Base-by-base conservation (phyloP, 139 green algal genomes). In the Coelastrella sp. region DNA sequence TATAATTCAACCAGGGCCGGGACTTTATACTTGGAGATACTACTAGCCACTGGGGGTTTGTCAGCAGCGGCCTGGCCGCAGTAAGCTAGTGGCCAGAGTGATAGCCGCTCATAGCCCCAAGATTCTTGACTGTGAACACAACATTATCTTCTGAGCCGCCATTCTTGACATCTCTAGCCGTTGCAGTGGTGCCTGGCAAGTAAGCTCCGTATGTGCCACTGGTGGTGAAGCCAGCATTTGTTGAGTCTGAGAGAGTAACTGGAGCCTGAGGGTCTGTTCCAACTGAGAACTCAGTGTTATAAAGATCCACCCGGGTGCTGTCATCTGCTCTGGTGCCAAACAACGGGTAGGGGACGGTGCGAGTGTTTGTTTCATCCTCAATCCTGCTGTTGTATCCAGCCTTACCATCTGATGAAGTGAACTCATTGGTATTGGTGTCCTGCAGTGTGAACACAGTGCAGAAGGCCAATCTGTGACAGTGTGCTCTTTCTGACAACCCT, bases 111-210 rank as follows among this genome's bases (percentile, higher is more conserved):
- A 86, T 7, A 35, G 59, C 20, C 0, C 7, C 8, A 4, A 73
- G 58, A 11, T 86, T 86, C 14, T 17, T 8, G 10, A 86, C n/a
- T 17, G 79, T 61, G 6, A 86, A 58, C 59, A 74, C 81, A 8
- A 86, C 59, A 10, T 86, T 73, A 59, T 86, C 59, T 17, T 86
- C 81, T 24, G 22, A 60, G 7, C 81, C 81, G 12, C 78, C 81
- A 8, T 59, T 17, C 11, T 59, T n/a, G 0, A 74, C 59, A 6
- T 86, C 81, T 25, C 81, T 86, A 20, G 59, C 12, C 0, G 59
- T 86, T 10, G 81, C 81, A 17, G 58, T 86, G n/a, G 59, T 74
- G 12, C 81, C 81, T 20, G 81, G 81, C 60, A 86, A 56, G 59
- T 86, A 86, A 10, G 59, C 14, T 14, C 81, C 81, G 24, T 60